These are phyloP conservation scores for Hibiscus syriacus DNA, from an alignment of 345 rosid genomes.

Conservation along the genomic window DNA sequence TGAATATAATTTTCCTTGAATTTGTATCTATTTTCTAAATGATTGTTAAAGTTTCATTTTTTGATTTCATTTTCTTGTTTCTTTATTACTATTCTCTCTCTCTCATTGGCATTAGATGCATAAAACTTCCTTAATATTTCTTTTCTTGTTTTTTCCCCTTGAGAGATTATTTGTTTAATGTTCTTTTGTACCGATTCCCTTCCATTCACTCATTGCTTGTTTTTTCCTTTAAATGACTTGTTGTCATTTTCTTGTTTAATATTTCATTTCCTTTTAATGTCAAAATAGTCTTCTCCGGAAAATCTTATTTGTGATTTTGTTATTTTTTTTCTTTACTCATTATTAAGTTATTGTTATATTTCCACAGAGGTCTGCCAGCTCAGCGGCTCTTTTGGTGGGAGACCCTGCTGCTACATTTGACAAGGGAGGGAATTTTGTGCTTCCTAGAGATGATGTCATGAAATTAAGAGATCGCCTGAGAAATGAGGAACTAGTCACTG, in stretches of 20 bases:
- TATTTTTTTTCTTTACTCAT: background rate
- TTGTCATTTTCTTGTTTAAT: too few species aligned
- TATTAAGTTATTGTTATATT: background rate
- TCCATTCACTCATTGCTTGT: background rate
- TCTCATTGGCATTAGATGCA: background rate
- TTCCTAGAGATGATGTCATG: slow-evolving; percentile 98
- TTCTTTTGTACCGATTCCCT: background rate
- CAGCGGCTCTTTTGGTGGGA: slow-evolving; percentile 95
- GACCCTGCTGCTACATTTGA: slow-evolving; percentile 93
- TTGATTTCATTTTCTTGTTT: background rate
- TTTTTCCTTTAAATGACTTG: background rate
- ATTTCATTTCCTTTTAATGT: background rate
- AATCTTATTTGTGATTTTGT: background rate
- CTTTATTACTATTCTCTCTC: background rate
- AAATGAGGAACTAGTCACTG: slow-evolving; percentile 84
- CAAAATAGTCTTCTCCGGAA: background rate
- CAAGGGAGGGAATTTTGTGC: slow-evolving; percentile 92
- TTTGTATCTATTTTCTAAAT: background rate
- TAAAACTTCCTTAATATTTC: background rate
- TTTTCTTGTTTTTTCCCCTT: background rate
- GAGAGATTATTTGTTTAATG: background rate
- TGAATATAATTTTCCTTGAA: slow-evolving; percentile 4
- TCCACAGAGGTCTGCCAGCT: slow-evolving; percentile 99
- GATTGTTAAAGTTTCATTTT: background rate
- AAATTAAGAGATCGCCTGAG: slow-evolving; percentile 90